Base-by-base conservation (phyloP, 1,284 basidiomycete species). In the Porogramme epimiltina region DNA sequence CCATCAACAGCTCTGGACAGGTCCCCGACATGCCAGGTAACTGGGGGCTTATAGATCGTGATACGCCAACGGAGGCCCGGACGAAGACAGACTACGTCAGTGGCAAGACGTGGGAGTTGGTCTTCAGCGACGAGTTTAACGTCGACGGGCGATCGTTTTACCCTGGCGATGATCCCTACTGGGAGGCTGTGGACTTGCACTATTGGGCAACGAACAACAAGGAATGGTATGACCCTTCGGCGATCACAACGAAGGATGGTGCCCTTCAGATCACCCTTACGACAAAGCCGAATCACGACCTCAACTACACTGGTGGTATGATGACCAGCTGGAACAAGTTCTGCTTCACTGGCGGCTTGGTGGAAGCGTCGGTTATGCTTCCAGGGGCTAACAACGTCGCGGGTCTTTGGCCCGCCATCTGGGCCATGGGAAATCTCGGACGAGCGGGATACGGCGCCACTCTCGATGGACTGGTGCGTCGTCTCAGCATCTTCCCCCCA, bases 271-370 rank as follows among this genome's bases (percentile, higher is more conserved):
- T 98, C 61, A 92, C 89, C 0, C 68, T 95, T 56, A 82, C 78
- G 0, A 62, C 82, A 56, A 84, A 84, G 62, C 61, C 74, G 41
- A 87, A 75, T 33, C 87, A 97, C 68, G 83, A 80, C 48, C 75
- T 97, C 55, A 72, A 91, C 62, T 96, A 87, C 66, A 76, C 85
- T 54, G 82, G 89, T 34, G 88, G 84, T 1, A 75, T 85, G 75
- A 70, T 92, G 62, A 73, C 84, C 22, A 79, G 79, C 15, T 93
- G 92, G 91, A 93, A 93, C 68, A 93, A 97, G 68, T 90, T 97
- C 62, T 98, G 95, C 71, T 98, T 98, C 72, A 93, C 89, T 2
- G 92, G 92, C 33, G 91, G 91, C 18, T 73, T 91, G 52, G 70
- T 93, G 38, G 80, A 87, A 62, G 78, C 80, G 6, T 78, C 80